Evolutionary conservation across 495 filamentous ascomycete species (phyloP), one percentile per base, ranked within the genome.

Genomic region (Xylaria flabelliformis): DNA sequence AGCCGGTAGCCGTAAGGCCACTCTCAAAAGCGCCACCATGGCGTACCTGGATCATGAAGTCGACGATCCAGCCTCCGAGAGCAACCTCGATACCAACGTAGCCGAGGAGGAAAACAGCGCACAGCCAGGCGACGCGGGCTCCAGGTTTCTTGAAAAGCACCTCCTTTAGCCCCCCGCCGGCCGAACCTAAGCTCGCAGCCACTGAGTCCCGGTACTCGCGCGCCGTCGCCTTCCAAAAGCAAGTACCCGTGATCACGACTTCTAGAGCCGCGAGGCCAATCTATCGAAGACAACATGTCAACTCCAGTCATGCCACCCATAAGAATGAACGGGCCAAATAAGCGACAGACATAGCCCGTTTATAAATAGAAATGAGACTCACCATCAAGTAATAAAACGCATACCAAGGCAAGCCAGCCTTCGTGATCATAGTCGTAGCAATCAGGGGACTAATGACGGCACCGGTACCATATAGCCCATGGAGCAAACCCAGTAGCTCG

Each of bases 61-160:
- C 93, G 53, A 95, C 92, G 50, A 97, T 90, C 94, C 94, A 97
- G 19, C 94, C 92, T 41, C 93, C 93, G 0, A 97, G 85, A 0
- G 91, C 90, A 26, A 97, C 94, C 71, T 97, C 94, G n/a, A 90
- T 82, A 53, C 94, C 94, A 13, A 96, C 92, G 75, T 96, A 97
- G 50, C 88, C 88, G 3, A 97, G 84, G 48, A 96, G 81, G 81
- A 97, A 97, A 19, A 92, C 55, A 10, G 94, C 87, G 46, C 89
- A 88, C 29, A 96, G 80, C 93, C 93, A 97, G 34, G 91, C 91
- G 4, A 96, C 87, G 24, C 77, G 76, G 64, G 76, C 77, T 0
- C 64, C 77, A n/a, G 77, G 26, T 74, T 77, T 50, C 39, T 82
- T 83, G 39, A 86, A 82, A 0, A 93, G 80, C 0, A 90, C 90